These are phyloP conservation scores for Meyerozyma smithsonii DNA, from an alignment of 1,139 yeast genomes.

Conservation along the genomic window DNA sequence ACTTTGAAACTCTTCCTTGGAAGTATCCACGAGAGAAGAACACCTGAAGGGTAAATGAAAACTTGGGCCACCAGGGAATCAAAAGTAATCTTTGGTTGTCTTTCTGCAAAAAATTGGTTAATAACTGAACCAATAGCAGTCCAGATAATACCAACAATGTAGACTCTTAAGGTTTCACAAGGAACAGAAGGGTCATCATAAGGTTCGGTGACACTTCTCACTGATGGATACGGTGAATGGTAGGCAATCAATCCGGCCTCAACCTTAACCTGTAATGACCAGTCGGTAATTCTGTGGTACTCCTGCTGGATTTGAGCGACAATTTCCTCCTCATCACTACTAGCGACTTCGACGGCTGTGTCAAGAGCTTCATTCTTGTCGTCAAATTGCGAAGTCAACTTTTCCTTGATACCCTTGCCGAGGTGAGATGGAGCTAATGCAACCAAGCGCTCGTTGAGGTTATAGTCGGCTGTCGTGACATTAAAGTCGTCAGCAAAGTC, in stretches of 20 bases:
- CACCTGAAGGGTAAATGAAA: constrained; percentile 55
- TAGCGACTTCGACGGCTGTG: constrained; percentile 1
- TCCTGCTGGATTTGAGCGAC: neutral
- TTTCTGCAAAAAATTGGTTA: constrained; percentile 53
- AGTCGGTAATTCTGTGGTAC: constrained; percentile 8
- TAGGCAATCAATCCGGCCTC: constrained; percentile 34
- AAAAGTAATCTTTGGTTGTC: constrained; percentile 49
- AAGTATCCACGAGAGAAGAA: constrained; percentile 27
- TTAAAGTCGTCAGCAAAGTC: constrained; percentile 48
- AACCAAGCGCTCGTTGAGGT: constrained; percentile 11
- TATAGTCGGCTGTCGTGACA: constrained; percentile 34
- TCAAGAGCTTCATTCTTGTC: constrained; percentile 4
- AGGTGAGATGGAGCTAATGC: constrained; percentile 3
- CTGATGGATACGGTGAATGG: constrained; percentile 63
- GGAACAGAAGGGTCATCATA: constrained; percentile 45
- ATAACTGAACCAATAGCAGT: constrained; percentile 50
- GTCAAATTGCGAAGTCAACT: constrained; percentile 10
- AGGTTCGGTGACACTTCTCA: constrained; percentile 53
- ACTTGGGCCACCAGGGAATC: constrained; percentile 47
- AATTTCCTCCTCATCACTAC: neutral
- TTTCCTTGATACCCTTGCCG: constrained; percentile 5
- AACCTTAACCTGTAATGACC: constrained; percentile 13
- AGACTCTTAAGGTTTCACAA: constrained; percentile 55
- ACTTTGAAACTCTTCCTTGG: constrained; percentile 46
- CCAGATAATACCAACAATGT: constrained; percentile 53